Evolutionary conservation across 768 basidiomycete genomes (phyloP), one percentile per base, ranked within the genome.

Genomic region (Thelephora aurantiotincta): DNA sequence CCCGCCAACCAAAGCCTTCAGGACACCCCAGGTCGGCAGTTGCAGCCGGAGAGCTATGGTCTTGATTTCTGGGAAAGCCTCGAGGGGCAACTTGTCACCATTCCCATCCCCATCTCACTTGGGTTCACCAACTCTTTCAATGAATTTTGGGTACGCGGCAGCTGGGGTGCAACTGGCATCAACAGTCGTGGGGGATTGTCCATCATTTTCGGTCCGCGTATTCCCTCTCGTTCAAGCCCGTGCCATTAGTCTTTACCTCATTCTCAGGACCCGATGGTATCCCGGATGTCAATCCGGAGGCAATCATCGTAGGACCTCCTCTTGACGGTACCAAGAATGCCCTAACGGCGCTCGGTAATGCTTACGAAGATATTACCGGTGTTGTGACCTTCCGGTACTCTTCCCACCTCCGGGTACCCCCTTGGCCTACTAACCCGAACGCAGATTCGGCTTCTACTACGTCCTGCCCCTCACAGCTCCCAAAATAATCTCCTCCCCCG

Each of bases 1-100:
- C 78, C 78, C 14, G 75, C 74, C 56, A 78, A 78, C 55, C 60
- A 60, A 45, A 71, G 64, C 51, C 67, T 53, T 14, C 55, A 78
- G 41, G 68, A 72, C 41, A 54, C 52, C 2, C 65, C 67, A 12
- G 71, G 78, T 51, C 62, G 68, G 11, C 66, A 67, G 9, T 59
- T 77, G 18, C 66, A 68, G 49, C 77, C 76, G 7, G 63, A 66
- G 34, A 59, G 61, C 35, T 78, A 63, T 51, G 77, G 77, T n/a
- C 55, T 78, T 38, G 77, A 79, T 54, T 79, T 80, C 55, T 80
- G 77, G 76, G 65, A 73, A 52, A 77, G 74, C 55, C 64, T 80
- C 19, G 72, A 77, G 50, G 75, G 76, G 4, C 70, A 74, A 54
- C 61, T 80, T 2, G 77, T 80, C 18, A 69, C 69, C 0, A 65